phyloP scores from a whole-genome alignment of 192 early-diverging fungal species.

The Diversispora eburnea region DNA sequence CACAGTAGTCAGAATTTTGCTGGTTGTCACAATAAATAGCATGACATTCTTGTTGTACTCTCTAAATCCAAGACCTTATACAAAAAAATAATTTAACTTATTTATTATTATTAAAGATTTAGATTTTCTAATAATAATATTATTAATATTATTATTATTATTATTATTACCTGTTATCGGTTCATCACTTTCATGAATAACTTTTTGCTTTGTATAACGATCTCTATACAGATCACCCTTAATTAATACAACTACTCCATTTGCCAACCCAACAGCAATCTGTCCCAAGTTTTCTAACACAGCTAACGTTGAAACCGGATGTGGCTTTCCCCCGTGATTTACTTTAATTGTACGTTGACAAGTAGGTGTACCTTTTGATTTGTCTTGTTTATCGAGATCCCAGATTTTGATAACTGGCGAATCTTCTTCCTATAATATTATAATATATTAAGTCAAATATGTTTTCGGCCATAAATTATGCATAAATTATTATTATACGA shows the following conservation, averaged over 20 bases:
- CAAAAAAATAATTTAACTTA: neutral
- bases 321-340: conserved; percentile 59
- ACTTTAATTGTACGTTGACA: conserved; percentile 64
- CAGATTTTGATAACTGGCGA: conserved; percentile 71
- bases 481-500: too few relatives aligned
- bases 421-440: conserved; percentile 48
- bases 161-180: conserved; percentile 71
- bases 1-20: conserved; percentile 57
- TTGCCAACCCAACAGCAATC: conserved; percentile 88
- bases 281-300: conserved; percentile 77
- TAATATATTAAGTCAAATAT: too few relatives aligned
- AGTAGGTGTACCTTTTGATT: conserved; percentile 48
- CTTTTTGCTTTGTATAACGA: conserved; percentile 70
- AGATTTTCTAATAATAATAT: conserved; percentile 1
- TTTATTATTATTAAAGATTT: conserved; percentile 1
- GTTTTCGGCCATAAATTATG: too few relatives aligned
- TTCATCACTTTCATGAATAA: conserved; percentile 81
- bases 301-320: conserved; percentile 72
- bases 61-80: conserved; percentile 66
- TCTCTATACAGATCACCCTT: conserved; percentile 80
- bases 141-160: conserved; percentile 24
- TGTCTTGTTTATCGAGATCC: conserved; percentile 69
- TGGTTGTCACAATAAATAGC: conserved; percentile 69
- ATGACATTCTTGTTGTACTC: conserved; percentile 60
- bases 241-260: conserved; percentile 82